Base-by-base conservation (phyloP, 345 rosid genomes). In the Eutrema yunnanense region DNA sequence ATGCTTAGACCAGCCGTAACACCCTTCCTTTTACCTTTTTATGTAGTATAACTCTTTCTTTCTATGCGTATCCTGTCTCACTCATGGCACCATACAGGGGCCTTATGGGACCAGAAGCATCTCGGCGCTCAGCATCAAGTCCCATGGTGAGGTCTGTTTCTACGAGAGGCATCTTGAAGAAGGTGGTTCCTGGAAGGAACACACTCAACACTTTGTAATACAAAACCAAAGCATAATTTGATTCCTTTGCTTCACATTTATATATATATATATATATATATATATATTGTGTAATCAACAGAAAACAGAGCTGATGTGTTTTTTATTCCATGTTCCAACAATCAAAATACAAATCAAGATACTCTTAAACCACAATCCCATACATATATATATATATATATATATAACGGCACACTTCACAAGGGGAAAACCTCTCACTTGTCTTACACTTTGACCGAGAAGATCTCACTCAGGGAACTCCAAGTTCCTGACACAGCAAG, bases 401-500 rank as follows among this genome's bases (percentile, higher is more conserved):
- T 40, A 38, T 43, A 40, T 13, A 40, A 40, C 30, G 51, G 16
- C 59, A 73, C 72, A 57, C 59, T 37, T 58, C 36, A 65, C 61
- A 61, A 27, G 52, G 16, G 6, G 7, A n/a, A 58, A 52, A 59
- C 19, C 29, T 71, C 43, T 38, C 48, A 54, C 8, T 36, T 10
- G 6, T 22, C 42, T 60, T 63, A 81, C 9, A 69, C 81, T 74
- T 82, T 80, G 55, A 75, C 41, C 0, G 88, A 77, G 65, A 87
- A 78, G 49, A 94, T 94, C 79, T 94, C 95, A 62, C 72, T 41
- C 10, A 88, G 84, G 6, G 95, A 66, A 79, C 74, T 86, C 92
- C 89, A 88, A 50, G 96, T 91, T 66, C 97, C 97, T 2, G 97
- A 82, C 56, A 86, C 77, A 6, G 82, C 90, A 74, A 89, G 78